Evolutionary conservation across 352 stramenopile species (phyloP).

Genomic region (Phytophthora colocasiae): DNA sequence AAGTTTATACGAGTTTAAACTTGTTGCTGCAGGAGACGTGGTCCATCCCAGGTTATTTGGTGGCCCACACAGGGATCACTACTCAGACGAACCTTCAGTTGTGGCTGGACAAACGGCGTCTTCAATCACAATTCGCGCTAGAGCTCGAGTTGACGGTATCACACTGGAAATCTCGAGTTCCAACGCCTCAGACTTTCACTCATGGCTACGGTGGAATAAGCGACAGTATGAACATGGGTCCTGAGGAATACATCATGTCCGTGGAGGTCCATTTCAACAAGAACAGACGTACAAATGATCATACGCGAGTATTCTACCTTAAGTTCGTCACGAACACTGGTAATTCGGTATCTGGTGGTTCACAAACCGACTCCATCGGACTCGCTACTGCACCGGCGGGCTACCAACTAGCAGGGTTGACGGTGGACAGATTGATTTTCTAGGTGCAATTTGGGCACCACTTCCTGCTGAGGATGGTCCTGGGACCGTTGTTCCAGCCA

Average conservation of each 20-base stretch:
- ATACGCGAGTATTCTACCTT: conserved; percentile 20
- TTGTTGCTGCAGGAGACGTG: not conserved
- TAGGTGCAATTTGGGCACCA: conserved; percentile 18
- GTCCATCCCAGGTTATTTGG: conserved; percentile 5
- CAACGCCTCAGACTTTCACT: not conserved
- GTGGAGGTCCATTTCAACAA: conserved; percentile 7
- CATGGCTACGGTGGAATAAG: not conserved
- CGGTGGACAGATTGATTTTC: conserved; percentile 15
- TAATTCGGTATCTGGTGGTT: conserved; percentile 13
- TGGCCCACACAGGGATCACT: conserved; percentile 2
- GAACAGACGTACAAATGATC: not conserved
- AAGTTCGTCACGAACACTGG: conserved; percentile 13
- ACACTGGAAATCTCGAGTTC: not conserved
- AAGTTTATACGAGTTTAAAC: not conserved
- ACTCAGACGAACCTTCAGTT: not conserved
- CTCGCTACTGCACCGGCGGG: conserved; percentile 6
- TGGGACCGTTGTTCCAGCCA: conserved; percentile 2
- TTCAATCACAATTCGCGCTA: conserved; percentile 5
- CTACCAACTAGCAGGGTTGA: conserved; percentile 16
- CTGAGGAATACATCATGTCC: conserved; percentile 7
- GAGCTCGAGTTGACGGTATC: conserved; percentile 1
- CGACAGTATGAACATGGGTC: conserved; percentile 1
- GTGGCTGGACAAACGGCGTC: not conserved
- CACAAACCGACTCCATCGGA: not conserved
- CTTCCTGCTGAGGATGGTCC: not conserved